Base-by-base conservation (phyloP, 805 yeast species). In the Ogataea dorogensis region DNA sequence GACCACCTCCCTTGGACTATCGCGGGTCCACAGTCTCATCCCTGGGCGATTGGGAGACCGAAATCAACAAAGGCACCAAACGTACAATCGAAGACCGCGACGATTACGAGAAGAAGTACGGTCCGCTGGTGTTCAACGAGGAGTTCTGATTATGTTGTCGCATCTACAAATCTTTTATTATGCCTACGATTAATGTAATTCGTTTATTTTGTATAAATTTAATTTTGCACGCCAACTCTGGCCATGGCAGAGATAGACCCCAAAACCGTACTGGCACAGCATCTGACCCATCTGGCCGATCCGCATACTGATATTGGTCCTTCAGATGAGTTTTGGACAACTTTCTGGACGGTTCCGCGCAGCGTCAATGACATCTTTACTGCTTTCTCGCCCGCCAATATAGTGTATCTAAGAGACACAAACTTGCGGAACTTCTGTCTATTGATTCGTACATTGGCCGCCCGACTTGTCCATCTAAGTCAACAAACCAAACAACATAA, bases 201-300 rank as follows among this genome's bases (percentile, higher is more conserved):
- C n/a, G 12, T 13, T 7, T 21, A 28, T 15, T 23, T 21, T 28
- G 28, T 16, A 9, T 23, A 28, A n/a, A 13, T 22, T 28, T 28
- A 29, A 20, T 13, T 35, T 25, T 23, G 23, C 23, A 27, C 25
- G 21, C 24, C 29, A 17, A 28, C 21, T 16, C 14, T 12, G 36
- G 24, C 22, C 26, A 86, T 86, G 95, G 88, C 82, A 26, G 73
- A 81, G 20, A 65, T 81, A n/a, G 91, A 84, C 39, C 84, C 89
- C 16, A 81, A 71, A 51, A 62, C 75, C 24, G 65, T 67, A 36
- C 73, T 77, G 58, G 78, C 75, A 54, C 72, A 71, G 50, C 86
- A 79, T 50, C 73, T 84, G 43, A 70, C 71, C 51, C 65, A 68
- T 44, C 69, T 86, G 17, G 73, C 77, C 4, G 79, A 73, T 29